Evolutionary conservation across 148 eudicot species (phyloP).

Genomic region (Chenopodium formosanum): DNA sequence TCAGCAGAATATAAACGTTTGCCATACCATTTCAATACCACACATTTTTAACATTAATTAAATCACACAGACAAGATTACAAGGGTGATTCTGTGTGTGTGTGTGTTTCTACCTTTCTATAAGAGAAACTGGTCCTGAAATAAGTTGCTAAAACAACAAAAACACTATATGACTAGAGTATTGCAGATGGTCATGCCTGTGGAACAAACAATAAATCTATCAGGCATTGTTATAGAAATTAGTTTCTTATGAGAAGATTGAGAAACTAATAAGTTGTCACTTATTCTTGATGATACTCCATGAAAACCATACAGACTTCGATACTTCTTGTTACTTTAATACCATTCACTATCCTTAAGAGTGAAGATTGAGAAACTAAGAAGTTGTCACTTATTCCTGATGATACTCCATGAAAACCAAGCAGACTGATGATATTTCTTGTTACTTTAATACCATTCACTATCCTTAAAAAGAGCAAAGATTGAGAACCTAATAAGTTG

Average conservation of each 20-base stretch:
- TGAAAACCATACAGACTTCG: too few relatives aligned
- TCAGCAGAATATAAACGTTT: neutral
- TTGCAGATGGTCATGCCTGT: neutral
- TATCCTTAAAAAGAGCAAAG: neutral
- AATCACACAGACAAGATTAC: neutral
- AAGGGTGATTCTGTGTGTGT: neutral
- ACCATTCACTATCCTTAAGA: neutral
- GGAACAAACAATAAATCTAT: neutral
- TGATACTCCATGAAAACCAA: neutral
- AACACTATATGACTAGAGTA: neutral
- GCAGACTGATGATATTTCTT: neutral
- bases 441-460: neutral
- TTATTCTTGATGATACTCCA: too few relatives aligned
- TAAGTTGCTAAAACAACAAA: neutral
- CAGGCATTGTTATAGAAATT: neutral
- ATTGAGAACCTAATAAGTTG: too few relatives aligned
- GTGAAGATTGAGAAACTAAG: too few relatives aligned
- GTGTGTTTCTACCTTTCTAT: neutral
- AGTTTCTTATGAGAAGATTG: neutral
- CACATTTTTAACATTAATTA: neutral
- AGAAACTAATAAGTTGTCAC: neutral
- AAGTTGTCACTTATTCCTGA: neutral
- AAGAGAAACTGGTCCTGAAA: neutral
- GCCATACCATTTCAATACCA: neutral
- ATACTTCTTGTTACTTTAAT: too few relatives aligned